Conservation (phyloP, 192 early-diverging fungal species). For the Entomortierella parvispora region DNA sequence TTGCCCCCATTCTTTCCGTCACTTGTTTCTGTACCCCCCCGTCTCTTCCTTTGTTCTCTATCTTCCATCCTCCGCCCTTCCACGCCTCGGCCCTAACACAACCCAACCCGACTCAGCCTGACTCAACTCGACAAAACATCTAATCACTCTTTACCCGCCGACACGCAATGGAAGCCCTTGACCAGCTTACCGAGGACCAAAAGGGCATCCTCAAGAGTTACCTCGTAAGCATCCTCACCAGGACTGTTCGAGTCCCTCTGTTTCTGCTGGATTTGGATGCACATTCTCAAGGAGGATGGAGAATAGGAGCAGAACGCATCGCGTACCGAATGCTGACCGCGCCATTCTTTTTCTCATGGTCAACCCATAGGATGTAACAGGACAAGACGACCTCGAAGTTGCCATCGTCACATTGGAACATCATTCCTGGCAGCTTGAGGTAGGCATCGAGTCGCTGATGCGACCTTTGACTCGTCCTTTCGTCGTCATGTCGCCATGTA, state of each 20-base stretch:
- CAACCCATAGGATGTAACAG: conserved; percentile 34
- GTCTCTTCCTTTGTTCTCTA: too few relatives aligned
- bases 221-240: conserved; percentile 23
- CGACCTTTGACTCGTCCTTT: background rate
- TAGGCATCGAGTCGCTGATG: conserved; percentile 7
- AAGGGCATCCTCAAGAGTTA: conserved; percentile 45
- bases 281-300: too few relatives aligned
- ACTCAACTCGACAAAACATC: background rate
- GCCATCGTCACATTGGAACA: conserved; percentile 43
- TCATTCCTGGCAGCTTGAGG: conserved; percentile 52
- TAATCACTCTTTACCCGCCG: background rate
- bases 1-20: too few relatives aligned
- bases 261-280: too few relatives aligned
- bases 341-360: background rate
- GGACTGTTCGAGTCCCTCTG: too few relatives aligned
- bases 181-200: conserved; percentile 38
- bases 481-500: too few relatives aligned
- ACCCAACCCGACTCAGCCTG: too few relatives aligned
- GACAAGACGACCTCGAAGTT: conserved; percentile 45
- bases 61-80: too few relatives aligned
- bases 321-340: too few relatives aligned
- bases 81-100: too few relatives aligned
- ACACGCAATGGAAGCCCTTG: conserved; percentile 29
- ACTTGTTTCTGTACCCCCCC: too few relatives aligned
- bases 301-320: too few relatives aligned